Conservation (phyloP, 2,329 filamentous ascomycete genomes). For the Paecilomyces fulvus region DNA sequence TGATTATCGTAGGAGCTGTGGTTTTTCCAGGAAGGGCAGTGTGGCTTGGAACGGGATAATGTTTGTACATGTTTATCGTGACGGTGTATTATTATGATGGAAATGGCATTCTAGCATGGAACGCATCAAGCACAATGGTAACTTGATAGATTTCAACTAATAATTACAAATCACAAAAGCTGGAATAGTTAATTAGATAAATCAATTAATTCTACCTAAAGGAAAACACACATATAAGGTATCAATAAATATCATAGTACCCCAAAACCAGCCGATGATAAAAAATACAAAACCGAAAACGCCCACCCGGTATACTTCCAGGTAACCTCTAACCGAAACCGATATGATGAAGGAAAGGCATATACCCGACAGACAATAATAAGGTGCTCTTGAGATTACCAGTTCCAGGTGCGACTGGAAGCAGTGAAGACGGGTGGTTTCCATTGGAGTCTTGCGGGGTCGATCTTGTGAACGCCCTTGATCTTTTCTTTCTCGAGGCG, state of each 20-base stretch:
- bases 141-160: too few species aligned
- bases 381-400: conserved; percentile 44
- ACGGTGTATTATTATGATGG: too few species aligned
- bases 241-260: not conserved
- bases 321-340: not conserved
- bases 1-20: not conserved
- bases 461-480: conserved; percentile 67
- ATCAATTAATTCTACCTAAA: not conserved
- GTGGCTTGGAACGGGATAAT: not conserved
- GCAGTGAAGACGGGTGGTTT: conserved; percentile 93
- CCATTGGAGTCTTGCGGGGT: conserved; percentile 76
- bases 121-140: too few species aligned
- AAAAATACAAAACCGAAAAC: not conserved
- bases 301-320: not conserved
- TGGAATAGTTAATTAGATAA: not conserved
- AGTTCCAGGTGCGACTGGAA: conserved; percentile 87
- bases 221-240: not conserved
- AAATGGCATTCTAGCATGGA: too few species aligned
- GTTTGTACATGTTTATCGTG: too few species aligned
- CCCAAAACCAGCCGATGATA: not conserved
- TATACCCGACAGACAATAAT: not conserved
- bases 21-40: not conserved
- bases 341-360: not conserved
- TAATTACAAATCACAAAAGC: not conserved
- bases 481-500: conserved; percentile 70